phyloP scores from a whole-genome alignment of 805 yeast species.

The Yarrowia alimentaria region DNA sequence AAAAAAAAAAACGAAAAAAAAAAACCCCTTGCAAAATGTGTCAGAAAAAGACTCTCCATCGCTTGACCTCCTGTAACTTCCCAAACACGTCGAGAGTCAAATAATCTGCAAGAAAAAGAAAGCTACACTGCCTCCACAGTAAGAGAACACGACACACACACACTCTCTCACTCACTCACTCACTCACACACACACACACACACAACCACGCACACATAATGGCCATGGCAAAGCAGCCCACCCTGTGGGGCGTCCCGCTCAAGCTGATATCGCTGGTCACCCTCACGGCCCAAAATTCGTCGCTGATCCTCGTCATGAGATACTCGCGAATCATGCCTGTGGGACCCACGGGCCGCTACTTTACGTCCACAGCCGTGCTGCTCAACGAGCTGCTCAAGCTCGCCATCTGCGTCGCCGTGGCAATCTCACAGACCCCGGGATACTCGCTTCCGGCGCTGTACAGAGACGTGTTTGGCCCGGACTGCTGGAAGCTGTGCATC shows the following conservation, averaged over 20 bases:
- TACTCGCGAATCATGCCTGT: conserved; percentile 45
- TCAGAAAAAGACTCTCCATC: too few relatives aligned
- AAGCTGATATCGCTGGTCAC: conserved; percentile 42
- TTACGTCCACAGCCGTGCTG: conserved; percentile 45
- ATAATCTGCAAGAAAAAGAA: too few relatives aligned
- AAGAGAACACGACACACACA: background rate
- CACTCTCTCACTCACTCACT: background rate
- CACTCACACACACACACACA: background rate
- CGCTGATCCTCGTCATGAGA: conserved; percentile 45
- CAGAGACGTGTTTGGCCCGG: conserved; percentile 40
- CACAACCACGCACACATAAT: conserved; percentile 8
- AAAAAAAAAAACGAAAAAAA: too few relatives aligned
- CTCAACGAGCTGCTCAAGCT: conserved; percentile 44
- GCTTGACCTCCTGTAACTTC: background rate
- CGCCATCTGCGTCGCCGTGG: conserved; percentile 37
- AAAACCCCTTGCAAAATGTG: too few relatives aligned
- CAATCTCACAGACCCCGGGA: conserved; percentile 34
- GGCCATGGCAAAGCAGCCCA: conserved; percentile 21
- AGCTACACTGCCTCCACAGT: too few relatives aligned
- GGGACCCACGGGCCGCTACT: conserved; percentile 39
- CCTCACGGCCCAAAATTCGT: conserved; percentile 43
- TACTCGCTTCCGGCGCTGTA: conserved; percentile 22
- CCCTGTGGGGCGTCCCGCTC: conserved; percentile 37
- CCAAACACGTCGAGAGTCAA: too few relatives aligned
- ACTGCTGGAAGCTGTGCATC: conserved; percentile 44